A percentile compares a stretch with the other conserved stretches of the same genome.
phyloP scores from a whole-genome alignment of 2,329 filamentous ascomycete genomes.

The Nannizziopsis arthrosporioides region DNA sequence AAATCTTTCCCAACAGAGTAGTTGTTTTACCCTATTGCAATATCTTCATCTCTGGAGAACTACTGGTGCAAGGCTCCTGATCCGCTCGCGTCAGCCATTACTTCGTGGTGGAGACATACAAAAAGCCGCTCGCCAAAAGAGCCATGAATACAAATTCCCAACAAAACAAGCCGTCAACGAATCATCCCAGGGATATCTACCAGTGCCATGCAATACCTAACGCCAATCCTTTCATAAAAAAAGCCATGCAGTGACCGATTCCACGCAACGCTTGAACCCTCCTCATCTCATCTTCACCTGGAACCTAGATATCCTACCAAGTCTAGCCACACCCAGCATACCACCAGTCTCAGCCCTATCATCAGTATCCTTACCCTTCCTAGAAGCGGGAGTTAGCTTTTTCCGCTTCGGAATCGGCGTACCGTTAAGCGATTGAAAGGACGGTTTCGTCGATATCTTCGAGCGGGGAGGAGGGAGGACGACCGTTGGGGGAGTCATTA shows the following conservation, averaged over 20 bases:
- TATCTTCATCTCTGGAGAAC: too few species aligned
- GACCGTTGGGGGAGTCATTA: slow-evolving; percentile 6
- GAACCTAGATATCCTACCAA: background rate
- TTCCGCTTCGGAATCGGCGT: slow-evolving; percentile 5
- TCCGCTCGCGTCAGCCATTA: too few species aligned
- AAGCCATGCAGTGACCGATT: background rate
- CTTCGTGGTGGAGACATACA: too few species aligned
- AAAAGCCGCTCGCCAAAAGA: too few species aligned
- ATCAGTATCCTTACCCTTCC: slow-evolving; percentile 1
- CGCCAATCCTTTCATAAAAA: too few species aligned
- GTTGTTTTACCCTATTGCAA: too few species aligned
- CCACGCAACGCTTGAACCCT: background rate
- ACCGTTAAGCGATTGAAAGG: slow-evolving; percentile 2
- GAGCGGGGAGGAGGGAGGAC: background rate
- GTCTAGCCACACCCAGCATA: background rate
- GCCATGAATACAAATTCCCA: too few species aligned
- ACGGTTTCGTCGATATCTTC: background rate
- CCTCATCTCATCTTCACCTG: background rate
- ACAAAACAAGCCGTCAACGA: too few species aligned
- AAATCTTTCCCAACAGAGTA: too few species aligned
- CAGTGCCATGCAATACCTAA: too few species aligned
- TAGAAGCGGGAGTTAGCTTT: background rate
- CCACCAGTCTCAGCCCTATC: background rate
- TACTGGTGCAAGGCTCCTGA: too few species aligned
- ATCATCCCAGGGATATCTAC: too few species aligned